Percentiles rank a stretch among this genome's conserved stretches.
Conservation (phyloP, 768 basidiomycete species). For the Ramaria sp. region DNA sequence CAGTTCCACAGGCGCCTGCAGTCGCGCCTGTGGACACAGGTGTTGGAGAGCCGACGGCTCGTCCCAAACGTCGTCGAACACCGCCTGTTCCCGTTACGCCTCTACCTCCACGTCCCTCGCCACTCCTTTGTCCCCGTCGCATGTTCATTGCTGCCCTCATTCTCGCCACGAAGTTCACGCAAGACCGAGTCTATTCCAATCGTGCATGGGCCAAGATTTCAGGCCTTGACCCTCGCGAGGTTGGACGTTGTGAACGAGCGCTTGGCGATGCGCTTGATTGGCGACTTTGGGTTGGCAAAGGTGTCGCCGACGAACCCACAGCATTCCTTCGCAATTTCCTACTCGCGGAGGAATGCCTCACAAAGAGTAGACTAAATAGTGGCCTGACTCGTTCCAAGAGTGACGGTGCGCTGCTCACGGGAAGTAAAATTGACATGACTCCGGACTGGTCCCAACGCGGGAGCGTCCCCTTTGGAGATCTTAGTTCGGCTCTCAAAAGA, state of each 20-base stretch:
- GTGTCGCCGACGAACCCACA: constrained; percentile 21
- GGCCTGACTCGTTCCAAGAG: constrained; percentile 42
- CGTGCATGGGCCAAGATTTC: constrained; percentile 90
- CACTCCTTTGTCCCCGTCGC: constrained; percentile 79
- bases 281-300: constrained; percentile 89
- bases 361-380: neutral
- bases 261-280: constrained; percentile 80
- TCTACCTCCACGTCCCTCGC: constrained; percentile 51
- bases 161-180: constrained; percentile 84
- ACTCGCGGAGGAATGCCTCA: constrained; percentile 2
- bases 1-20: constrained; percentile 4
- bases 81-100: constrained; percentile 16
- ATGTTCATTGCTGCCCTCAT: constrained; percentile 85
- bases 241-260: constrained; percentile 80
- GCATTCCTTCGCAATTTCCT: constrained; percentile 7
- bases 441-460: neutral
- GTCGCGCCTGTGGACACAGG: neutral
- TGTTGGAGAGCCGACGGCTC: neutral
- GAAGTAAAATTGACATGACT: neutral
- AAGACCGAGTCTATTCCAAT: constrained; percentile 90
- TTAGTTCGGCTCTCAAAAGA: constrained; percentile 4
- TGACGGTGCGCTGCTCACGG: constrained; percentile 28
- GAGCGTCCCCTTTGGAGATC: neutral
- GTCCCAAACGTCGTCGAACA: constrained; percentile 2
- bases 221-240: constrained; percentile 78